These are phyloP conservation scores for Ophiocordyceps sinensis DNA, from an alignment of 2,329 filamentous ascomycete genomes.

Conservation along the genomic window DNA sequence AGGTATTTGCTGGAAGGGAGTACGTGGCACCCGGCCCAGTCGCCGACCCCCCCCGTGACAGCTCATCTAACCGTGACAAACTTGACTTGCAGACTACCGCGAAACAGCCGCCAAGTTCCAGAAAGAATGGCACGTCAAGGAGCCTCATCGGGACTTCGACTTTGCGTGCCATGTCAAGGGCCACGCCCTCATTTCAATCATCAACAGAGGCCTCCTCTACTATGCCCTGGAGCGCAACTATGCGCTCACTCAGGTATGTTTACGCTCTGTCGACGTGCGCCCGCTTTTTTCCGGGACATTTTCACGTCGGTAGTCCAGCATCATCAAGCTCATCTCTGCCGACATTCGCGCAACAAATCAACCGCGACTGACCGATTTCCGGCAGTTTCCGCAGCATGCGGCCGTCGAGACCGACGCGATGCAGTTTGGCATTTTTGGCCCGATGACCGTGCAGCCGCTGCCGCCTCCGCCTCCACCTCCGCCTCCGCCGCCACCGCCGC, in stretches of 20 bases:
- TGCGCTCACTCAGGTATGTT: conserved; percentile 33
- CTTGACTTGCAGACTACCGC: conserved; percentile 40
- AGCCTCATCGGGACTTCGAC: conserved; percentile 46
- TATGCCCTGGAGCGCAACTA: conserved; percentile 43
- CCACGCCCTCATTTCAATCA: conserved; percentile 46
- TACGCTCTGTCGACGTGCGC: not conserved
- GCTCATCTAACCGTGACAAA: conserved; percentile 10
- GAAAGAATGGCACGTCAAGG: conserved; percentile 51
- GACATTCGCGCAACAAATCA: not conserved
- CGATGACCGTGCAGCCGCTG: conserved; percentile 29
- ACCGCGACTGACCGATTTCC: not conserved
- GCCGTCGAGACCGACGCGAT: conserved; percentile 29
- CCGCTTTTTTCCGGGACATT: not conserved
- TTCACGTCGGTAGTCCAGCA: not conserved
- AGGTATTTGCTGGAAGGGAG: conserved; percentile 49
- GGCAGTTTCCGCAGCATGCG: conserved; percentile 34
- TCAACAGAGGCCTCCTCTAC: conserved; percentile 51
- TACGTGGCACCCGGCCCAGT: conserved; percentile 26
- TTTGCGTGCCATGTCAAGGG: conserved; percentile 52
- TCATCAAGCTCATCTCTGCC: not conserved
- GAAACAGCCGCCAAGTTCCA: conserved; percentile 54
- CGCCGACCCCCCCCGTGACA: conserved; percentile 1
- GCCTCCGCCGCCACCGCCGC: conserved; percentile 11
- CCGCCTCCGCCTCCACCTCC: conserved; percentile 6
- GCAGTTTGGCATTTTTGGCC: conserved; percentile 42